Evolutionary conservation across 768 basidiomycete species (phyloP).

Genomic region (Termitomyces sp.): DNA sequence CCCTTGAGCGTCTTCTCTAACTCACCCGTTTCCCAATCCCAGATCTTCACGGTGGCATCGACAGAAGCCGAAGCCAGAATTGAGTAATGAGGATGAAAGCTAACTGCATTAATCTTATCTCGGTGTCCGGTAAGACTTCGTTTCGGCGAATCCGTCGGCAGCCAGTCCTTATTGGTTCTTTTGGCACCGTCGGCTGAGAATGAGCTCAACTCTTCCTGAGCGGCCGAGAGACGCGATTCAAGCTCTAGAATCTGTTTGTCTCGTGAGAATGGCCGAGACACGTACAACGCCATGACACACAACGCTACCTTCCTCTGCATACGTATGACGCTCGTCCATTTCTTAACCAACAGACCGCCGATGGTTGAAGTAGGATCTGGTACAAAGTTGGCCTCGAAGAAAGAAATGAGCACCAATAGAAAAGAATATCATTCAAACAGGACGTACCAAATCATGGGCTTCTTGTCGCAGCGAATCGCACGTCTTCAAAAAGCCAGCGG

Average conservation of each 20-base stretch:
- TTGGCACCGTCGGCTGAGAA: slow-evolving; percentile 3
- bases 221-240: slow-evolving; percentile 45
- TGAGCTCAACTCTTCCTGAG: slow-evolving; percentile 26
- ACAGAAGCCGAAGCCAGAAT: slow-evolving; percentile 61
- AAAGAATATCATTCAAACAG: not conserved
- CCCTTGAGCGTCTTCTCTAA: slow-evolving; percentile 71
- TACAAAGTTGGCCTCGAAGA: slow-evolving; percentile 19
- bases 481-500: slow-evolving; percentile 25
- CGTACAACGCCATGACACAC: not conserved
- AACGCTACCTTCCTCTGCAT: slow-evolving; percentile 68
- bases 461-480: slow-evolving; percentile 27
- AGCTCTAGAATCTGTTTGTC: slow-evolving; percentile 52
- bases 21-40: slow-evolving; percentile 80
- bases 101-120: slow-evolving; percentile 48
- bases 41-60: slow-evolving; percentile 66
- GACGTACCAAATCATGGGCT: slow-evolving; percentile 12
- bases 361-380: slow-evolving; percentile 20
- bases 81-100: slow-evolving; percentile 70
- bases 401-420: not conserved
- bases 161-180: slow-evolving; percentile 33
- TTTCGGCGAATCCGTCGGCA: slow-evolving; percentile 42
- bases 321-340: slow-evolving; percentile 79
- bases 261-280: not conserved
- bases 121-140: slow-evolving; percentile 51
- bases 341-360: slow-evolving; percentile 66